Percentiles rank a stretch among this genome's conserved stretches.
phyloP scores from a whole-genome alignment of 1,139 yeast genomes.

The Yamadazyma jaroonii region DNA sequence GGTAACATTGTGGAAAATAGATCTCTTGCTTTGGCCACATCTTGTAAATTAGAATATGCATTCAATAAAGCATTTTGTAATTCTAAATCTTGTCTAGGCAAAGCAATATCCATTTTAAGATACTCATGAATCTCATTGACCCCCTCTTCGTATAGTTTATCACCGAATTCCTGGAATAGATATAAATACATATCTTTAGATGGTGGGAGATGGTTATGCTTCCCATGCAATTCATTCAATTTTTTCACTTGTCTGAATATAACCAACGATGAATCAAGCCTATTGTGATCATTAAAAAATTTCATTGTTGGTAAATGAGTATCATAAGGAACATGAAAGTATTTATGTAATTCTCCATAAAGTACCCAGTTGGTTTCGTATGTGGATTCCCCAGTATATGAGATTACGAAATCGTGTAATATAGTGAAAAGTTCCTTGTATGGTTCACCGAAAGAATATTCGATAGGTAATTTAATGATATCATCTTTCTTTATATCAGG shows the following conservation, averaged over 20 bases:
- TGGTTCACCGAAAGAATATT: constrained; percentile 23
- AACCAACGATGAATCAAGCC: constrained; percentile 64
- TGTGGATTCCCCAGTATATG: constrained; percentile 38
- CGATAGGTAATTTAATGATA: constrained; percentile 27
- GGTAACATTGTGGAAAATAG: constrained; percentile 59
- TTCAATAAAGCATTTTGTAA: constrained; percentile 63
- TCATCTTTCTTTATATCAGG: constrained; percentile 42
- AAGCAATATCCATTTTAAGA: constrained; percentile 61
- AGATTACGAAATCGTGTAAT: constrained; percentile 46
- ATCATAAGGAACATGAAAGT: constrained; percentile 60
- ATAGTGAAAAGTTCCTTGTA: constrained; percentile 34
- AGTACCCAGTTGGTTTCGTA: constrained; percentile 60
- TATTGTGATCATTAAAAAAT: constrained; percentile 53
- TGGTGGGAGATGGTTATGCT: constrained; percentile 46
- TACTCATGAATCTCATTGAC: constrained; percentile 64
- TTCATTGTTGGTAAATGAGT: constrained; percentile 59
- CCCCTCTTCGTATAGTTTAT: constrained; percentile 61
- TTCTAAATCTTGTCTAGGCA: constrained; percentile 54
- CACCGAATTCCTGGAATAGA: constrained; percentile 62
- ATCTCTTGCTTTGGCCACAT: constrained; percentile 58
- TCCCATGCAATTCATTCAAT: constrained; percentile 54
- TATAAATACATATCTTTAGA: constrained; percentile 66
- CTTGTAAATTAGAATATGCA: constrained; percentile 64
- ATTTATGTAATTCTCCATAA: constrained; percentile 57
- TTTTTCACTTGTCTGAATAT: constrained; percentile 64